phyloP scores from a whole-genome alignment of 331 rosid species.

The Malus hybrid region DNA sequence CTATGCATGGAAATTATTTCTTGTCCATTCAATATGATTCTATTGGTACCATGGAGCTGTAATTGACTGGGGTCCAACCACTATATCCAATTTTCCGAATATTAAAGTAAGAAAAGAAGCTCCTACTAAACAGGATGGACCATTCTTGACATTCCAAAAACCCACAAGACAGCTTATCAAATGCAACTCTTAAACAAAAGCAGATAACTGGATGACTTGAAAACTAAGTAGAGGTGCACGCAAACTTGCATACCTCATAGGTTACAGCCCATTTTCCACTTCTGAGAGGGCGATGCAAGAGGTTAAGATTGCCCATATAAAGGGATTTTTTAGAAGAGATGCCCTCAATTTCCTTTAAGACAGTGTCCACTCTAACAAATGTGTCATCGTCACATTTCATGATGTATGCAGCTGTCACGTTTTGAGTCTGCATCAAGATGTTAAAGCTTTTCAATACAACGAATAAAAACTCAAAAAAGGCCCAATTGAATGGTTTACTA shows the following conservation, averaged over 20 bases:
- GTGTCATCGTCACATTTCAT: slow-evolving; percentile 97
- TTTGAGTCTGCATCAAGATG: slow-evolving; percentile 57
- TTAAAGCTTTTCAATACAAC: not conserved
- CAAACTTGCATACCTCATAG: slow-evolving; percentile 53
- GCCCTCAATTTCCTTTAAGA: slow-evolving; percentile 65
- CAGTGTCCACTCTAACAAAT: slow-evolving; percentile 73
- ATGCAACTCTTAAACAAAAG: not conserved
- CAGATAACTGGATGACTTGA: not conserved
- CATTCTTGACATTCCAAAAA: not conserved
- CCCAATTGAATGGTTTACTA: not conserved
- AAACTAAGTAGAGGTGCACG: not conserved
- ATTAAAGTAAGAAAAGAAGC: slow-evolving; percentile 6
- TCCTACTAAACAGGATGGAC: not conserved
- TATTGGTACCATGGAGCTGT: not conserved
- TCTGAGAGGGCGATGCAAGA: slow-evolving; percentile 93
- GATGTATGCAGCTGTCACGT: slow-evolving; percentile 65
- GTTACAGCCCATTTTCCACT: slow-evolving; percentile 96
- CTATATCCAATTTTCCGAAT: not conserved
- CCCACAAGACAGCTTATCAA: not conserved
- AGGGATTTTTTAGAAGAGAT: slow-evolving; percentile 53
- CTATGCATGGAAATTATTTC: not conserved
- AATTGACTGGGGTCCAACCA: not conserved
- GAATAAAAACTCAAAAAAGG: not conserved
- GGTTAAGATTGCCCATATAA: slow-evolving; percentile 98
- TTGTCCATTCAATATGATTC: not conserved